Evolutionary conservation across 768 basidiomycete genomes (phyloP).

Genomic region (Boletales sp.): DNA sequence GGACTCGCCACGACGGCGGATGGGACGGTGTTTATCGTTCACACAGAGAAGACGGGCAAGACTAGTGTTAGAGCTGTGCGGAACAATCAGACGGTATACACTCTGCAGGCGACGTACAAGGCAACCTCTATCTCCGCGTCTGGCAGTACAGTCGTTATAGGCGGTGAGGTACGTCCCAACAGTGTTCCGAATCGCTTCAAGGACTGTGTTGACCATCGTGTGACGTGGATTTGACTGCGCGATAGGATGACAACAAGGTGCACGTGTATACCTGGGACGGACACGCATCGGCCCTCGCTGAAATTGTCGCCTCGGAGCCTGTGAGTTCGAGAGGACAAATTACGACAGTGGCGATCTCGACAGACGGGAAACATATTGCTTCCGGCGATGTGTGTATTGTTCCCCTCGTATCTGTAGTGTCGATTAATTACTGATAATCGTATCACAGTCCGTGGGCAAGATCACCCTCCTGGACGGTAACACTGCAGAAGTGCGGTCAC

Average conservation of each 20-base stretch:
- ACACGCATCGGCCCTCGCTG: conserved; percentile 45
- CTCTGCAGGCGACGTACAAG: conserved; percentile 47
- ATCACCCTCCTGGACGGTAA: conserved; percentile 73
- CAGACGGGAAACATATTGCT: conserved; percentile 70
- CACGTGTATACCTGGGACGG: conserved; percentile 72
- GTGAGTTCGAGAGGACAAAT: conserved; percentile 58
- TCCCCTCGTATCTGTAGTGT: background rate
- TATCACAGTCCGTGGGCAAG: conserved; percentile 68
- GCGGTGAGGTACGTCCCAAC: conserved; percentile 58
- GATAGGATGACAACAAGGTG: conserved; percentile 66
- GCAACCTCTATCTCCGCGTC: conserved; percentile 58
- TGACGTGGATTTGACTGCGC: background rate
- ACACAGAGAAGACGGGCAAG: conserved; percentile 43
- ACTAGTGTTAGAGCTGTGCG: conserved; percentile 58
- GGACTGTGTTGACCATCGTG: background rate
- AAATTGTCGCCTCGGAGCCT: conserved; percentile 55
- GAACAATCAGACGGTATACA: conserved; percentile 64
- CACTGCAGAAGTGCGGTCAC: conserved; percentile 45
- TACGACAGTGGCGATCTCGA: conserved; percentile 74
- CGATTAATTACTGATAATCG: no score
- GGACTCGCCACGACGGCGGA: conserved; percentile 57
- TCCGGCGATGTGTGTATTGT: conserved; percentile 72
- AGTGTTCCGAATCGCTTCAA: no score
- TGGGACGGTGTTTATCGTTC: conserved; percentile 56
- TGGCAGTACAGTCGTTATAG: conserved; percentile 59